Base-by-base conservation (phyloP, 495 filamentous ascomycete species). In the Tirmania nivea region DNA sequence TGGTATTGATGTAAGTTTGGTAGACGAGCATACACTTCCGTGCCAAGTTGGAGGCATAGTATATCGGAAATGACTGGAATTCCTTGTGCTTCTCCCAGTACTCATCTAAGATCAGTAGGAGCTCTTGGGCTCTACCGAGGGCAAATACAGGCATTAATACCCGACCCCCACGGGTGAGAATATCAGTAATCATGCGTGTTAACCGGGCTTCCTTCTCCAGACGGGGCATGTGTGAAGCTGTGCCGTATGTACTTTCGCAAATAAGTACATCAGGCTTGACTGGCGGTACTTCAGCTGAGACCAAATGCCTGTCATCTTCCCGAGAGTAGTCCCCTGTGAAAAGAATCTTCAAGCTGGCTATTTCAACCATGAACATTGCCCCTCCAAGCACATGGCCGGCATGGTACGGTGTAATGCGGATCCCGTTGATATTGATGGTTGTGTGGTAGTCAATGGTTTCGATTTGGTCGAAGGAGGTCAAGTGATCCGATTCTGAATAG, bases 381-480 rank as follows among this genome's bases (percentile, higher is more conserved):
- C 88, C 90, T n/a, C 90, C 90, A 17, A 97, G 77, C 12, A 97
- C 90, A 68, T 97, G 90, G 34, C 90, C 90, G 10, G 90, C 90
- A 4, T 92, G 90, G 61, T 90, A 95, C 10, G 90, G 90, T 0
- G 90, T 97, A 58, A 97, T 90, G 16, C 87, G 82, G 62, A 97
- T 94, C 49, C 84, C 88, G 31, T 87, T 89, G 60, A 95, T 86
- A 7, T 86, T 94, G 60, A 96, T 87, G 3, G 90, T 96, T 3
- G 90, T 96, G 65, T 97, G 79, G 71, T 94, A 97, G 68, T 94
- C 87, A 60, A 97, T 95, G 10, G 90, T 87, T 70, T 97, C 88
- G 62, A 97, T 97, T 56, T 78, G 72, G 21, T 85, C 83, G 53
- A 95, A 92, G 4, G 88, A 95, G 48, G 84, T 81, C 14, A 95